These are phyloP conservation scores for Starmerella vitae DNA, from an alignment of 805 yeast species.

Conservation along the genomic window DNA sequence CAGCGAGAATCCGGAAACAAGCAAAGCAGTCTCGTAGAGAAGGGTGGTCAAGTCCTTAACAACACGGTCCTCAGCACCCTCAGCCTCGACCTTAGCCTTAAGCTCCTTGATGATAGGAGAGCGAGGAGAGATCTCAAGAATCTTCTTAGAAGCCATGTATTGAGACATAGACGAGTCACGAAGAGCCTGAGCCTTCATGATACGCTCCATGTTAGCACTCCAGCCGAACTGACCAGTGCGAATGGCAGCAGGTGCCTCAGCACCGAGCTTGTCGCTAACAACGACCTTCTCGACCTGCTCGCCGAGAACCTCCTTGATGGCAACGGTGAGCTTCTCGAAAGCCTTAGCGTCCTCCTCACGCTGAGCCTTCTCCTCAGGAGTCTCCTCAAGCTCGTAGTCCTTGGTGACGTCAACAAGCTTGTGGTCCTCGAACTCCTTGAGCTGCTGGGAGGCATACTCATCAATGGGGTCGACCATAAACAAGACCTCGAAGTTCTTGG, in stretches of 20 bases:
- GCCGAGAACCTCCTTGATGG: conserved; percentile 93
- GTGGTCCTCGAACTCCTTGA: conserved; percentile 99
- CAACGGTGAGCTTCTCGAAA: conserved; percentile 85
- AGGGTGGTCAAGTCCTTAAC: conserved; percentile 94
- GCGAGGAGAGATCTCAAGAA: conserved; percentile 95
- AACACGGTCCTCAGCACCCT: conserved; percentile 96
- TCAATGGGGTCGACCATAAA: conserved; percentile 98
- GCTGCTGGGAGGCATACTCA: conserved; percentile 98
- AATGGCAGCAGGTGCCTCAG: conserved; percentile 94
- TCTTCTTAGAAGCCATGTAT: conserved; percentile 99
- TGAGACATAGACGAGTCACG: conserved; percentile 98
- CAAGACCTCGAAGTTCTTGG: conserved; percentile 95
- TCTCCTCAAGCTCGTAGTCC: conserved; percentile 92
- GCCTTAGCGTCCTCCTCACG: conserved; percentile 90
- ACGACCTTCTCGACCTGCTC: conserved; percentile 99
- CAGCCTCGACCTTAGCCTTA: conserved; percentile 89
- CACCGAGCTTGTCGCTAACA: conserved; percentile 92
- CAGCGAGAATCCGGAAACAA: conserved; percentile 96
- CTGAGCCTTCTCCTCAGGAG: conserved; percentile 90
- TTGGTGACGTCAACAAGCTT: conserved; percentile 97
- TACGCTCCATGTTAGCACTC: conserved; percentile 99
- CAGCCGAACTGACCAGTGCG: conserved; percentile 99
- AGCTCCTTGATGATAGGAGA: conserved; percentile 91
- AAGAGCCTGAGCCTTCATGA: conserved; percentile 99
- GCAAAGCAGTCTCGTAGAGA: conserved; percentile 92